A percentile compares a stretch with the other conserved stretches of the same genome.
phyloP scores from a whole-genome alignment of 2,329 filamentous ascomycete genomes.

The Ceratocystis papillata region DNA sequence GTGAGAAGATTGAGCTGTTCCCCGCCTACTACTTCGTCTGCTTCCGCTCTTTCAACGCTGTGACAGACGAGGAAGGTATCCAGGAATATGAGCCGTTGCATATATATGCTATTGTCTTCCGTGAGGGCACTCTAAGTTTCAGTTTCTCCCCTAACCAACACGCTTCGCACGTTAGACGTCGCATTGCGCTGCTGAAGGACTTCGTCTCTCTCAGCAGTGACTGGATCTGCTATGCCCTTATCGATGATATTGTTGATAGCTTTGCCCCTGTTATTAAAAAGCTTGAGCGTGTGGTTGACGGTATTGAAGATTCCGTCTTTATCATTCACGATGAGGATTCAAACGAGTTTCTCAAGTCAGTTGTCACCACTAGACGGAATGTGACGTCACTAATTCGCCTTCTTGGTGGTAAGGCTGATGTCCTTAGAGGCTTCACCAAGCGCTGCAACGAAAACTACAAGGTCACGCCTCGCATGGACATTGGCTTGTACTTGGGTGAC shows the following conservation, averaged over 20 bases:
- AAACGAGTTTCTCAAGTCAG: constrained; percentile 71
- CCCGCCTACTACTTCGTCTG: constrained; percentile 96
- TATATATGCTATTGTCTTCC: constrained; percentile 92
- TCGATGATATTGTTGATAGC: constrained; percentile 95
- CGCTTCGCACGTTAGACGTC: constrained; percentile 75
- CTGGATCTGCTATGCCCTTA: constrained; percentile 98
- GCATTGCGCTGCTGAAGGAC: constrained; percentile 86
- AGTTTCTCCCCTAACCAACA: constrained; percentile 83
- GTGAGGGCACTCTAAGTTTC: constrained; percentile 89
- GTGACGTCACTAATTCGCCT: constrained; percentile 89
- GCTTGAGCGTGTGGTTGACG: constrained; percentile 79
- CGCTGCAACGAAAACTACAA: constrained; percentile 97
- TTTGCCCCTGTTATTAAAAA: constrained; percentile 84
- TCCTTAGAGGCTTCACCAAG: constrained; percentile 94
- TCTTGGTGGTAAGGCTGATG: constrained; percentile 93
- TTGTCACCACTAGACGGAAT: constrained; percentile 85
- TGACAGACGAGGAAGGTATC: constrained; percentile 65
- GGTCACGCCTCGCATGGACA: constrained; percentile 89
- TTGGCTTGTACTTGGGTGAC: constrained; percentile 90
- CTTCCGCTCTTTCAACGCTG: constrained; percentile 80
- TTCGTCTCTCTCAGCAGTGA: constrained; percentile 91
- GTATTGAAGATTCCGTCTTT: constrained; percentile 92
- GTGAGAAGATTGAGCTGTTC: constrained; percentile 97
- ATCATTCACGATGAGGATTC: constrained; percentile 85
- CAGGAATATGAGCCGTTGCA: constrained; percentile 90